A percentile compares a stretch with the other conserved stretches of the same genome.
Evolutionary conservation across 805 yeast species (phyloP).

Genomic region (Teunomyces gatunensis): DNA sequence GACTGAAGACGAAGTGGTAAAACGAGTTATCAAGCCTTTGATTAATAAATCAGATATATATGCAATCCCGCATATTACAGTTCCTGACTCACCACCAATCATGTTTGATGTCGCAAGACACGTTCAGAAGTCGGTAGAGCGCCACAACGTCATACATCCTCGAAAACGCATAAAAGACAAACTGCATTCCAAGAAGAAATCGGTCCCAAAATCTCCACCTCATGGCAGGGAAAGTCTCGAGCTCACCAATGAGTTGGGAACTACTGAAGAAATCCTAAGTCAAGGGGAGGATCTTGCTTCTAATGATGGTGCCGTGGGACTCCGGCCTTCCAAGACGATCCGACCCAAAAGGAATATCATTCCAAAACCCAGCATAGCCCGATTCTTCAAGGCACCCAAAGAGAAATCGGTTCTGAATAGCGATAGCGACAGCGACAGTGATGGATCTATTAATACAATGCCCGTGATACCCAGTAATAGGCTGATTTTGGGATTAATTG

Average conservation of each 20-base stretch:
- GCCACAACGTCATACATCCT: background rate
- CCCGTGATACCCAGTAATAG: slow-evolving; percentile 1
- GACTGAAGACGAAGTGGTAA: slow-evolving; percentile 22
- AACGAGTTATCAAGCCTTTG: slow-evolving; percentile 19
- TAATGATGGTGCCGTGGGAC: background rate
- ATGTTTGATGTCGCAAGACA: slow-evolving; percentile 24
- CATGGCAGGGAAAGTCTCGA: background rate
- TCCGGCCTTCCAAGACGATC: background rate
- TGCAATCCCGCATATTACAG: background rate
- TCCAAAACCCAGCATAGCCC: slow-evolving; percentile 7
- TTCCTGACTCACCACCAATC: slow-evolving; percentile 32
- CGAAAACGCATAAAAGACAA: slow-evolving; percentile 1
- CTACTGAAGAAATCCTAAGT: background rate
- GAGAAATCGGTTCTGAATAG: slow-evolving; percentile 2
- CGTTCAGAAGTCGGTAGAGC: slow-evolving; percentile 14
- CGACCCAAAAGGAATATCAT: slow-evolving; percentile 1
- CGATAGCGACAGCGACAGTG: slow-evolving; percentile 14
- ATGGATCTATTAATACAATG: slow-evolving; percentile 12
- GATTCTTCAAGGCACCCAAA: slow-evolving; percentile 9
- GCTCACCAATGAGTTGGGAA: background rate
- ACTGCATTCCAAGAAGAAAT: background rate
- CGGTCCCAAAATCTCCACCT: background rate
- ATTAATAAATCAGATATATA: slow-evolving; percentile 1
- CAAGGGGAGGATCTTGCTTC: background rate
- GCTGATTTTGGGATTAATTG: slow-evolving; percentile 17